Percentiles rank a stretch among this genome's conserved stretches.
phyloP scores from a whole-genome alignment of 2,329 filamentous ascomycete species.

The Teratosphaeria pseudoeucalypti region DNA sequence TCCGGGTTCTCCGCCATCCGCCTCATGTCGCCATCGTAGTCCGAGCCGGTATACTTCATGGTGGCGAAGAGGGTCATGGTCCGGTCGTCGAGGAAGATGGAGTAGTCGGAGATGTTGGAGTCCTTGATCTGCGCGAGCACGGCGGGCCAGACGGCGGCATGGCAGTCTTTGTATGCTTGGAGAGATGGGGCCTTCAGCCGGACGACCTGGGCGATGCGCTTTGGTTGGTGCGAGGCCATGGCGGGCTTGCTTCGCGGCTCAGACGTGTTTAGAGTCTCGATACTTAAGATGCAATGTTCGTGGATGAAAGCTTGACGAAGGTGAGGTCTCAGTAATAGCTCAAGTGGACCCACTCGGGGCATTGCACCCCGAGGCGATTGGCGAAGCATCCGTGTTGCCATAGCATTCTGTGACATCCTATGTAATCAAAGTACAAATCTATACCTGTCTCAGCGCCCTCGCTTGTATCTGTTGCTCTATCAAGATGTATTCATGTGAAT shows the following conservation, averaged over 20 bases:
- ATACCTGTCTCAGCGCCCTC: not conserved
- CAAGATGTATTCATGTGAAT: not conserved
- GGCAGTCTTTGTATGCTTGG: constrained; percentile 62
- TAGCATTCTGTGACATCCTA: not conserved
- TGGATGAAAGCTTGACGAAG: not conserved
- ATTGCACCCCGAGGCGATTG: not conserved
- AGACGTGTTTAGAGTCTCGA: not conserved
- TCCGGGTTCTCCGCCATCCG: constrained; percentile 62
- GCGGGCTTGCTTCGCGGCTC: not conserved
- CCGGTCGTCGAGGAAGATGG: constrained; percentile 57
- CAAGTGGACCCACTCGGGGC: not conserved
- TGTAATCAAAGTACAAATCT: not conserved
- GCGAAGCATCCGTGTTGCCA: not conserved
- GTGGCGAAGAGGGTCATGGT: constrained; percentile 59
- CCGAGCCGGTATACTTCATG: constrained; percentile 63
- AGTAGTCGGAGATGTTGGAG: constrained; percentile 67
- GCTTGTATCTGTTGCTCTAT: not conserved
- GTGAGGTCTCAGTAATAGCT: not conserved
- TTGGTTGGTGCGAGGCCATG: not conserved
- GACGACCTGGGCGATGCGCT: constrained; percentile 60
- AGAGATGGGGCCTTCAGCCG: constrained; percentile 58
- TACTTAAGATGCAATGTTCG: not conserved
- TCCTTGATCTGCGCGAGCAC: constrained; percentile 66
- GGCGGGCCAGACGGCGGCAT: constrained; percentile 66
- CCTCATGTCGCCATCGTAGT: constrained; percentile 66